Evolutionary conservation across 2,329 filamentous ascomycete species (phyloP), one percentile per base, ranked within the genome.

Genomic region (Trichoderma sp.): DNA sequence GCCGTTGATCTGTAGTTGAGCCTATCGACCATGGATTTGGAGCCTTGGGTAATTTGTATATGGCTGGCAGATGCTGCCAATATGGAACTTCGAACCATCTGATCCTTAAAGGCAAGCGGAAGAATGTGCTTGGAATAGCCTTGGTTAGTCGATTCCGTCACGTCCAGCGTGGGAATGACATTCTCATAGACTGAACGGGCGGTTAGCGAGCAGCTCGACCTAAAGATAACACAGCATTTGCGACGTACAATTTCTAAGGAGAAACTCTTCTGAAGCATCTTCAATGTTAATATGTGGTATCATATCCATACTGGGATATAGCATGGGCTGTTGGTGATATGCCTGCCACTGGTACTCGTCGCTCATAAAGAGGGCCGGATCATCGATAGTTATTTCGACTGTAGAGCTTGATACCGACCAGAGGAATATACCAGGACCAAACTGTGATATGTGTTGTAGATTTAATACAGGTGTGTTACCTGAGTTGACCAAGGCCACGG

Each of bases 61-160:
- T 67, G 64, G 15, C 64, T 67, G 6, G 64, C 64, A 11, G 64
- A 67, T 43, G 64, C 64, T 58, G 64, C 64, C n/a, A 67, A 8
- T 28, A 67, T 24, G 9, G 64, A 57, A 3, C 64, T 67, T n/a
- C 64, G 53, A n/a, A 67, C 51, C 64, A 67, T 67, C 8, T 36
- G 21, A 12, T 67, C 26, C 11, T 26, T 39, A 11, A 67, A 34
- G 0, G 32, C 64, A 6, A 58, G 32, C 9, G 64, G 64, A n/a
- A 67, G n/a, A 15, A 67, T 67, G 6, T 67, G 64, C 21, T 58
- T 67, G 15, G 34, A 15, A 30, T 67, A 67, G 14, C 64, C 64
- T 67, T 67, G 64, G 24, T 57, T 67, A 15, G 47, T 57, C 1
- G 64, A 57, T 11, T 57, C 64, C 24, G 64, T 67, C 30, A 67